Evolutionary conservation across 2,329 filamentous ascomycete genomes (phyloP), one percentile per base, ranked within the genome.

Genomic region (Herpotrichia juniperi): DNA sequence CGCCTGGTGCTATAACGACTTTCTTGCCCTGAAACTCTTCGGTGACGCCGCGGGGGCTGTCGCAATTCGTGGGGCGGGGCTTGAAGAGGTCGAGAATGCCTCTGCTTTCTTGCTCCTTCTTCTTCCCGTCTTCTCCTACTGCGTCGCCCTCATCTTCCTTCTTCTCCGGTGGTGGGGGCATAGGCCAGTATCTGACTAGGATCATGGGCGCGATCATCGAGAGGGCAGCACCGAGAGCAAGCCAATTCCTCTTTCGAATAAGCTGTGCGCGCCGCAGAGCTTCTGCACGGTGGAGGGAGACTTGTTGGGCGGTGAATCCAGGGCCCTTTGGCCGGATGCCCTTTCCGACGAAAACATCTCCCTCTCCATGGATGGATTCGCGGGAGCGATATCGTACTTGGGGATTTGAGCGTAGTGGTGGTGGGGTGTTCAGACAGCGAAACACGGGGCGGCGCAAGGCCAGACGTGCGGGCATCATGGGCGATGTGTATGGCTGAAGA

Each of bases 1-100:
- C 86, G 53, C 87, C 86, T 1, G 88, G 72, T 12, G 89, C 81
- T 16, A 86, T 73, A 14, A 86, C 75, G 4, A 84, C 80, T 39
- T 82, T 79, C 59, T 83, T 83, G 46, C 81, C 81, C 53, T 80
- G 78, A 52, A 83, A 82, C 16, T 71, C 66, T 6, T 74, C 66
- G 59, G 59, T 70, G 12, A 64, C 68, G 4, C 60, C 64, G 19
- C 61, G 60, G 0, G 68, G 66, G 16, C 63, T 60, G 43, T 73
- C 69, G 1, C 59, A 61, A 30, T 66, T 60, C 17, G 67, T 68
- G 2, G 68, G 65, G 7, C 61, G 54, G 2, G 63, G 62, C 37
- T 56, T 26, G 34, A 71, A 50, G 49, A 64, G 51, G 37, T 71
- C 67, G 28, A 67, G 42, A 14, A 68, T 46, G 10, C 62, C 57